phyloP scores from a whole-genome alignment of 345 rosid genomes.

The Rhizophora apiculata region DNA sequence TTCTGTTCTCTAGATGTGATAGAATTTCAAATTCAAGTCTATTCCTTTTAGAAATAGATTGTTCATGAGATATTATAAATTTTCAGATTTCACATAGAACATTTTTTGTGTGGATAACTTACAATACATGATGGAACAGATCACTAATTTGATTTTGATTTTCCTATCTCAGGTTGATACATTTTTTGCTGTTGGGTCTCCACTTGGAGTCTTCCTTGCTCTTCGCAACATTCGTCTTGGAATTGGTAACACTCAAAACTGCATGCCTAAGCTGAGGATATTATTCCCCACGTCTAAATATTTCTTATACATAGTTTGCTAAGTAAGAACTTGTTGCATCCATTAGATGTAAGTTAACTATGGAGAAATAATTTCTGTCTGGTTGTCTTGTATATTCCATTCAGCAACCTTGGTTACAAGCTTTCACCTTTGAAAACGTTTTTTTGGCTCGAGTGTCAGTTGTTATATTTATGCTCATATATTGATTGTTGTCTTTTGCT shows the following conservation, averaged over 20 bases:
- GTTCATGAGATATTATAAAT: background rate
- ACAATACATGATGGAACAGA: background rate
- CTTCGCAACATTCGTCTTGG: slow-evolving; percentile 92
- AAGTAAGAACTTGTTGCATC: too few relatives aligned
- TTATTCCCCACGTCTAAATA: background rate
- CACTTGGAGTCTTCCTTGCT: slow-evolving; percentile 95
- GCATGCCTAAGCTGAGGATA: background rate
- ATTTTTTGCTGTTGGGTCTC: slow-evolving; percentile 98
- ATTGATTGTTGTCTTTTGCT: background rate
- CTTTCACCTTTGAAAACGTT: too few relatives aligned
- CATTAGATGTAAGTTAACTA: too few relatives aligned
- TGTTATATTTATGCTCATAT: too few relatives aligned
- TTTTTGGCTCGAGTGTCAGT: too few relatives aligned
- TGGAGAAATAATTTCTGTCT: too few relatives aligned
- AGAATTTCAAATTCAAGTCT: slow-evolving; percentile 6
- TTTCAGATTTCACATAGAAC: background rate
- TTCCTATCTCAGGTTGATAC: slow-evolving; percentile 73
- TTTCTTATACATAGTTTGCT: too few relatives aligned
- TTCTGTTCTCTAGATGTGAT: background rate
- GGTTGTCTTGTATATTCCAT: too few relatives aligned
- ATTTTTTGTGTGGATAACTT: background rate
- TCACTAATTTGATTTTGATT: slow-evolving; percentile 15
- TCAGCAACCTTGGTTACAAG: too few relatives aligned
- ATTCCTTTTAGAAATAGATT: background rate
- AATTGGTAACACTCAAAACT: slow-evolving; percentile 46